Evolutionary conservation across 2,329 filamentous ascomycete genomes (phyloP), one percentile per base, ranked within the genome.

Genomic region (Paradendryphiella salina): DNA sequence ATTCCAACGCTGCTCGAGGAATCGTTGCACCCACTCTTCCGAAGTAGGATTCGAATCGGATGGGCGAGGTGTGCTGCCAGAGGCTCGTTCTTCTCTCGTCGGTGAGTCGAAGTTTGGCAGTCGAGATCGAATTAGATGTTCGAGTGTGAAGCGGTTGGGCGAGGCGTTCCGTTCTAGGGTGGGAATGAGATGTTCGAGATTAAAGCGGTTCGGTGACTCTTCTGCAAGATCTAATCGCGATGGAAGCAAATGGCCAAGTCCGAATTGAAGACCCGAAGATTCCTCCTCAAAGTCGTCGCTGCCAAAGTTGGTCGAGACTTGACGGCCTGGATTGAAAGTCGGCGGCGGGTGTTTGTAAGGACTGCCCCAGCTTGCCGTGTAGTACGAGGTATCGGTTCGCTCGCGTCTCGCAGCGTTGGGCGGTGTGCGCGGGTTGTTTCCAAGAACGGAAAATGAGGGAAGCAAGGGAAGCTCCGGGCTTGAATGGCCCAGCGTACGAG

Each of bases 341-440:
- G 61, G 87, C 10, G 80, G 77, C 32, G 86, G 82, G 55, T 81
- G 81, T 47, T 88, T 86, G 75, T 96, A 96, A 17, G 92, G 92
- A 46, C 91, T 96, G 49, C 92, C 92, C 91, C 92, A 96, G 71
- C 87, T 92, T 40, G 90, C 87, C 38, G 90, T 94, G 67, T 83
- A 83, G 68, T 82, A 83, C 38, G 78, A 71, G 51, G 77, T 79
- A 56, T 79, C 78, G 36, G 75, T 75, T 59, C 63, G 61, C 18
- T 67, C 66, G 61, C 69, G 65, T 28, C 64, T 63, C 18, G 64
- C 65, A 50, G 61, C 66, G 5, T 66, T 72, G 33, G 70, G 69
- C 9, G 73, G 73, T 6, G 70, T 73, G 33, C 65, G 65, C 40
- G 67, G 68, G 37, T 61, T 34, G 49, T 63, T 65, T 42, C 65